Base-by-base conservation (phyloP, 169 alveolate species). In the Plasmodium blacklocki region DNA sequence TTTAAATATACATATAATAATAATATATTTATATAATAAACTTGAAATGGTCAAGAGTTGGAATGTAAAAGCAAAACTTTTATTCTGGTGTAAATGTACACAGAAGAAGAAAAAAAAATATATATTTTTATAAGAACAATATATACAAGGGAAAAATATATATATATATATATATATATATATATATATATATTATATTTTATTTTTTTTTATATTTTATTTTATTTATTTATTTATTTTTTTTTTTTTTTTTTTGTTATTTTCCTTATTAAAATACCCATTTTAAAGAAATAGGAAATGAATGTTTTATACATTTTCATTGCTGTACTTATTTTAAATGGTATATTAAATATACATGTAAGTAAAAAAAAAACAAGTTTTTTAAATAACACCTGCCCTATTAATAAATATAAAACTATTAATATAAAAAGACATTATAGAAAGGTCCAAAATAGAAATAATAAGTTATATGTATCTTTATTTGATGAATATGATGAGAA, bases 401-500 rank as follows among this genome's bases (percentile, higher is more conserved):
- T 78, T 58, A 78, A 66, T 59, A 78, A 66, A 78, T 19, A 70
- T 49, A 66, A 52, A 29, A 64, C 71, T 5, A n/a, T 64, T 5
- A 52, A 78, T 7, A 21, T 64, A 19, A 56, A 26, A 15, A 78
- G 78, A 66, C 19, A 29, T 32, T 64, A 43, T 45, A n/a, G 71
- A 58, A 78, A n/a, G 67, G 26, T 64, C 39, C 64, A 66, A 52
- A 56, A 15, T 14, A 66, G 76, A 45, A 78, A 45, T 14, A 54
- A 66, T 58, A 78, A 66, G 23, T 12, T 67, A 5, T 29, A n/a
- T 59, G 32, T 23, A n/a, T 66, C 76, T 39, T 18, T 78, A n/a
- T 78, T 78, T 78, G 89, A 78, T 21, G 78, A 78, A 43, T 78
- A 78, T 45, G 89, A 78, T 52, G 89, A 78, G 54, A 78, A 78